These are phyloP conservation scores for Ceratobasidium sp. DNA, from an alignment of 1,284 basidiomycete genomes.

Conservation along the genomic window DNA sequence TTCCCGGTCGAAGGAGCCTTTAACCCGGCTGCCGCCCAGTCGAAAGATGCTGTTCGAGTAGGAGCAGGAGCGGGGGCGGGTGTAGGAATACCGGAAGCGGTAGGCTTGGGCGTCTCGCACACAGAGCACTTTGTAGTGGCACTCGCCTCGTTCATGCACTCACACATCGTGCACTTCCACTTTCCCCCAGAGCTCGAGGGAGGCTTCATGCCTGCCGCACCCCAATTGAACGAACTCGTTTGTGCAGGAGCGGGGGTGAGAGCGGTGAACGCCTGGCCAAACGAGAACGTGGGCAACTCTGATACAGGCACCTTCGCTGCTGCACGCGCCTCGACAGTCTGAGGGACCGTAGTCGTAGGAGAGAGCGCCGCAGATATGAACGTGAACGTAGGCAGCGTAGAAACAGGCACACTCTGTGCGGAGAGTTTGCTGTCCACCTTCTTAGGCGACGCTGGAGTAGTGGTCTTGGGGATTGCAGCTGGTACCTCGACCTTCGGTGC, in stretches of 20 bases:
- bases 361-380: constrained; percentile 6
- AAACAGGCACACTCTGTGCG: constrained; percentile 15
- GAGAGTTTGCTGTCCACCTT: constrained; percentile 18
- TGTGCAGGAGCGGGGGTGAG: constrained; percentile 17
- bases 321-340: constrained; percentile 16
- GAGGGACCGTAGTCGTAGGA: neutral
- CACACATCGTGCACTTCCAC: constrained; percentile 47
- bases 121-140: constrained; percentile 47
- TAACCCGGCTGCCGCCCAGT: constrained; percentile 28
- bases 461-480: neutral
- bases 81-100: constrained; percentile 1
- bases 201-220: constrained; percentile 29
- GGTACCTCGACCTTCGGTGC: constrained; percentile 5
- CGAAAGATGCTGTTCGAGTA: constrained; percentile 10
- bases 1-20: neutral
- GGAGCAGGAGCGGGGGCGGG: constrained; percentile 16
- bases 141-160: constrained; percentile 45
- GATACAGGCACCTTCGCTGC: constrained; percentile 16
- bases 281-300: constrained; percentile 22
- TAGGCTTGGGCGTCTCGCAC: constrained; percentile 46
- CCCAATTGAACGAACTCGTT: constrained; percentile 24
- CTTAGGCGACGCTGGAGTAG: neutral
- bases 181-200: constrained; percentile 6
- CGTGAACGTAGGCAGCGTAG: constrained; percentile 13
- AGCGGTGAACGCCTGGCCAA: constrained; percentile 2